Conservation (phyloP, 2,329 filamentous ascomycete genomes). For the Pseudocercospora ulei region DNA sequence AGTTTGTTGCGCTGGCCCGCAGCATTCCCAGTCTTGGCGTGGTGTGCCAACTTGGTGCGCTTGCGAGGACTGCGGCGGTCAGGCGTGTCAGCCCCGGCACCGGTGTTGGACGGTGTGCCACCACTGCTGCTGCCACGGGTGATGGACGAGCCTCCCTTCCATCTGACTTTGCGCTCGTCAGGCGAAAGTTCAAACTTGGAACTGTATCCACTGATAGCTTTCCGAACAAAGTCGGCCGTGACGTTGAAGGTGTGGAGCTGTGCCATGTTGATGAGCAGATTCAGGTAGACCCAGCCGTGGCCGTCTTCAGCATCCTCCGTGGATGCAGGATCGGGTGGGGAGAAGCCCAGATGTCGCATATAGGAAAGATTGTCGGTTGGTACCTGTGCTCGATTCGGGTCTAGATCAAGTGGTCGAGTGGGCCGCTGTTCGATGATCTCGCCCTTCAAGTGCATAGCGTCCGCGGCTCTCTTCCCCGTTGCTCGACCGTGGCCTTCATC, state of each 20-base stretch:
- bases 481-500: constrained; percentile 2
- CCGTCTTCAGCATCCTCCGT: constrained; percentile 50
- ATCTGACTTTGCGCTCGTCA: constrained; percentile 69
- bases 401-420: constrained; percentile 64
- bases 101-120: constrained; percentile 23
- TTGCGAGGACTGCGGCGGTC: constrained; percentile 28
- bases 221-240: constrained; percentile 64
- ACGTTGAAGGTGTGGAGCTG: constrained; percentile 80
- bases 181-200: constrained; percentile 65
- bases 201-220: constrained; percentile 60
- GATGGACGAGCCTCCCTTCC: constrained; percentile 59
- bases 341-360: constrained; percentile 62
- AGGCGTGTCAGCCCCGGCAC: constrained; percentile 17
- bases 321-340: constrained; percentile 48
- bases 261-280: constrained; percentile 68
- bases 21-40: constrained; percentile 9
- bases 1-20: constrained; percentile 33
- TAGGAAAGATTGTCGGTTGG: constrained; percentile 71
- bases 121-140: constrained; percentile 53
- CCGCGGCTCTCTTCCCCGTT: constrained; percentile 1
- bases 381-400: constrained; percentile 65
- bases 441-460: background rate
- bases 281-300: constrained; percentile 74
- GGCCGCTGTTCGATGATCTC: constrained; percentile 55
- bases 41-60: constrained; percentile 26